Percentiles rank a stretch among this genome's conserved stretches.
These are phyloP conservation scores for Alternaria sp. DNA, from an alignment of 2,329 filamentous ascomycete species.

Conservation along the genomic window DNA sequence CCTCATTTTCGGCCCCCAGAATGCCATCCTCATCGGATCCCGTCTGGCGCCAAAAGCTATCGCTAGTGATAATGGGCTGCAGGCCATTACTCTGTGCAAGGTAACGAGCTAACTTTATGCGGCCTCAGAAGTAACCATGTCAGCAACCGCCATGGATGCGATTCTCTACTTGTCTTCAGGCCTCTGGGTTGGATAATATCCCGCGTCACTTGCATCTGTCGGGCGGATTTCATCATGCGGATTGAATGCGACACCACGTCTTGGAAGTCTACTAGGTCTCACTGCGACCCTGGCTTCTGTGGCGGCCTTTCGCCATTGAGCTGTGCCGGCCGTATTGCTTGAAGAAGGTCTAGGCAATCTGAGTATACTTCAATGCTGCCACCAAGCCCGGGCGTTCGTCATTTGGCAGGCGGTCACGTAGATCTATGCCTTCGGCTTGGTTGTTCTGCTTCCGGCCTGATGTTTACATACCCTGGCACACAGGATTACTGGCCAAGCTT, in stretches of 20 bases:
- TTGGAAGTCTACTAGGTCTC: conserved; percentile 21
- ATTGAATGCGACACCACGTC: conserved; percentile 33
- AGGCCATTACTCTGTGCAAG: conserved; percentile 19
- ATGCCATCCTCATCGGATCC: conserved; percentile 22
- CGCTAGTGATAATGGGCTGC: conserved; percentile 21
- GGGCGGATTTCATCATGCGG: conserved; percentile 24
- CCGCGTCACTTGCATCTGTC: conserved; percentile 17
- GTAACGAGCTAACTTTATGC: conserved; percentile 34
- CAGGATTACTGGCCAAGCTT: conserved; percentile 33
- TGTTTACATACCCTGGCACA: conserved; percentile 32
- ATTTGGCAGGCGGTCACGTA: conserved; percentile 11
- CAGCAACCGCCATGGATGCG: conserved; percentile 32
- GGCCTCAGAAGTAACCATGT: conserved; percentile 27
- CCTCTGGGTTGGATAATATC: conserved; percentile 21
- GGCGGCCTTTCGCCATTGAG: conserved; percentile 16
- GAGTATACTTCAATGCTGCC: conserved; percentile 16
- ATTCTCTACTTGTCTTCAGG: conserved; percentile 25
- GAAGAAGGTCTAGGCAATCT: conserved; percentile 29
- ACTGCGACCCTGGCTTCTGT: conserved; percentile 22
- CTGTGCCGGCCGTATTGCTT: conserved; percentile 25
- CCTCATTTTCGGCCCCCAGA: conserved; percentile 24
- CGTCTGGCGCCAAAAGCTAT: conserved; percentile 16
- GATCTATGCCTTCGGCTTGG: conserved; percentile 28
- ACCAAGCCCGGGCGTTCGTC: conserved; percentile 19
- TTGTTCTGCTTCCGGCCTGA: conserved; percentile 28